Base-by-base conservation (phyloP, 352 stramenopile genomes). In the Phytophthora sp. region DNA sequence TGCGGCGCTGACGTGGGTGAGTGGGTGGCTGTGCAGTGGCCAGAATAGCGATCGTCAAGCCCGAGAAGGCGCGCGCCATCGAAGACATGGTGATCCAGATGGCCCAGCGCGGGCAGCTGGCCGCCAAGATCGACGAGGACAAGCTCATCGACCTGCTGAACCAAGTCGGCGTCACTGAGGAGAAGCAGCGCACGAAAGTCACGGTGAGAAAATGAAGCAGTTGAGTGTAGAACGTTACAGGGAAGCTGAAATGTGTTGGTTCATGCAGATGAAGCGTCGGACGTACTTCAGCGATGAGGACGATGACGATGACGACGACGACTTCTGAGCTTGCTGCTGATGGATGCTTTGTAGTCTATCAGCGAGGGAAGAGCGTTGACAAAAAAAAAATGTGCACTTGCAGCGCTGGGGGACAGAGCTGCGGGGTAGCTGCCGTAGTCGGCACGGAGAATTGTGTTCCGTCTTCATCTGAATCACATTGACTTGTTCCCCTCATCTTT, bases 201-300 rank as follows among this genome's bases (percentile, higher is more conserved):
- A 94, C 85, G 84, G 84, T 92, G 76, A 18, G 17, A 45, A 2
- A 9, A 35, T 30, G 17, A 15, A 34, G 27, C 2, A 8, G 8
- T 26, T 39, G 4, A 8, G 34, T 18, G 28, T 37, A 8, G 9
- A 7, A 51, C n/a, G 15, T 26, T 38, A 23, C 21, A 11, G 18
- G 30, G 10, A 15, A 12, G 60, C 1, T n/a, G n/a, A n/a, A n/a
- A n/a, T n/a, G 15, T 57, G 13, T 17, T 41, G 9, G 20, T 57
- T 46, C 59, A 24, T 59, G 52, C 62, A 94, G 87, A 91, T 95
- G 67, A 93, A 95, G 66, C 82, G 87, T 48, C 84, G 87, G 62
- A 94, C 83, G 73, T 92, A 93, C 66, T 95, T 95, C 54, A 93
- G 83, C 51, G 87, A 95, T 54, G 87, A 95, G 63, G 87, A 95